Evolutionary conservation across 176 grass and related monocot species (phyloP), one percentile per base, ranked within the genome.

Genomic region (Pharus latifolius): DNA sequence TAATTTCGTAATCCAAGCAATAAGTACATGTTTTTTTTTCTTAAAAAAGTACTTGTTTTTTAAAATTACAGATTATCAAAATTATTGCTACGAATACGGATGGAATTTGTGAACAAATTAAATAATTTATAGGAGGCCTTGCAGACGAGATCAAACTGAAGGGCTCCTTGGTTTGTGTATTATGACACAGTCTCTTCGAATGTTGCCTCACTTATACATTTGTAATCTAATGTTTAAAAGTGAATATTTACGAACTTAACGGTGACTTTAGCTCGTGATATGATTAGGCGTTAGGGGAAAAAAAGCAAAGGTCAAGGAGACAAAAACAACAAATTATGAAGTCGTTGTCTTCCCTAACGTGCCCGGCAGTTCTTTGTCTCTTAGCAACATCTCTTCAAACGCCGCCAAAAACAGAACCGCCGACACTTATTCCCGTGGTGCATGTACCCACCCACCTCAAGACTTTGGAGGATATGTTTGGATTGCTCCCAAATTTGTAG

Each of bases 291-390:
- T 3, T 43, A 71, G 13, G 33, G 28, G 69, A 59, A 7, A 15
- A 25, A 27, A 43, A 31, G 4, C 17, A 14, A 26, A 62, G 37
- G 55, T 80, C 56, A 75, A 75, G 33, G 49, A 66, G 60, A 47
- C 34, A 84, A 1, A 31, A 37, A 43, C 69, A 68, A 60, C 28
- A 64, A 69, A 79, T 46, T 33, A 45, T 52, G 75, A 59, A 72
- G 78, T 12, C 5, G n/a, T 9, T 64, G 43, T 0, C 63, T 77
- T 37, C 62, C 82, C 75, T 79, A 32, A 79, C 69, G 75, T 85
- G 82, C 61, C 3, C 54, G 69, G 62, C 76, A 79, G 62, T 79
- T 47, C 24, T 24, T 10, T 26, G 11, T 47, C 22, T 10, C 59
- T 8, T 50, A 19, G 46, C 33, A n/a, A 54, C 17, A 47, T 31